A percentile compares a stretch with the other conserved stretches of the same genome.
phyloP scores from a whole-genome alignment of 2,329 filamentous ascomycete genomes.

The Hymenoscyphus infarciens region DNA sequence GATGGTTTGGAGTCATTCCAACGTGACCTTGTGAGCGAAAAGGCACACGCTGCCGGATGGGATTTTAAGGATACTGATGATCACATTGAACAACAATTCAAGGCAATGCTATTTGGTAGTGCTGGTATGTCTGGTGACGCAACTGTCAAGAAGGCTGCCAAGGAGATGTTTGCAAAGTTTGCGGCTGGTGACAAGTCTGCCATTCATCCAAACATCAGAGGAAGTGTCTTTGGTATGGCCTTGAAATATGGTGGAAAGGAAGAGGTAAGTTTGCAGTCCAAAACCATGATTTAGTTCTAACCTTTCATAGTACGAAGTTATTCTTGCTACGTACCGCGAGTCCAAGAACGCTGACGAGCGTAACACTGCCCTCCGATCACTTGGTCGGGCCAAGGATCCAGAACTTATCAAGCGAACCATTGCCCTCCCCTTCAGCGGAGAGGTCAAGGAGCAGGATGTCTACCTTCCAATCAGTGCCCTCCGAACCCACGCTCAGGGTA shows the following conservation, averaged over 20 bases:
- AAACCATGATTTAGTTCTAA: slow-evolving; percentile 16
- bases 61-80: slow-evolving; percentile 78
- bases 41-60: slow-evolving; percentile 87
- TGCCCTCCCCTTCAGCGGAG: slow-evolving; percentile 67
- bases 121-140: slow-evolving; percentile 80
- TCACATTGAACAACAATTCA: slow-evolving; percentile 92
- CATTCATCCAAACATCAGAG: slow-evolving; percentile 87
- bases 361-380: slow-evolving; percentile 80
- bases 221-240: slow-evolving; percentile 80
- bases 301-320: slow-evolving; percentile 61
- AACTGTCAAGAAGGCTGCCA: slow-evolving; percentile 71
- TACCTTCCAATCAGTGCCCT: slow-evolving; percentile 83
- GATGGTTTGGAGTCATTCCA: slow-evolving; percentile 82
- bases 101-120: slow-evolving; percentile 81
- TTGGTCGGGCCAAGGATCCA: slow-evolving; percentile 75
- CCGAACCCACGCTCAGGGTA: slow-evolving; percentile 71
- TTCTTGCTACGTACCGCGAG: slow-evolving; percentile 71
- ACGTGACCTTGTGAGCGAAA: slow-evolving; percentile 69
- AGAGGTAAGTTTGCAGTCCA: slow-evolving; percentile 52
- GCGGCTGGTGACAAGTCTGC: slow-evolving; percentile 73
- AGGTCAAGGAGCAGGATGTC: slow-evolving; percentile 92
- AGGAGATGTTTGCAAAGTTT: slow-evolving; percentile 88
- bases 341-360: slow-evolving; percentile 82
- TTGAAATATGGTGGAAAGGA: slow-evolving; percentile 80
- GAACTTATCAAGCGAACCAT: slow-evolving; percentile 80